phyloP scores from a whole-genome alignment of 202 grass and related monocot genomes.

The Schoenoplectus triqueter region DNA sequence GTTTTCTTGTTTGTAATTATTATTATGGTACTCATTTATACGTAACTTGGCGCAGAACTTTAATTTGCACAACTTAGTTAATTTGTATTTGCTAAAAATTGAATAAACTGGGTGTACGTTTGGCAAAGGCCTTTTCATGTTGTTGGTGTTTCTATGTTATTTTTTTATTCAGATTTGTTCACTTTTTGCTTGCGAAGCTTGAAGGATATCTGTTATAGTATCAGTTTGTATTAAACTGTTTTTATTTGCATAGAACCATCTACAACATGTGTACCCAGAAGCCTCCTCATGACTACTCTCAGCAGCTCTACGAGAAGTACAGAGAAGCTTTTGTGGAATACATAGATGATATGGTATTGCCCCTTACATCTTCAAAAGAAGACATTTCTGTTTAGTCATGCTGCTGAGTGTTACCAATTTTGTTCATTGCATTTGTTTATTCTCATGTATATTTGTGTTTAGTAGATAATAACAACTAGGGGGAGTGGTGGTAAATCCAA shows the following conservation, averaged over 20 bases:
- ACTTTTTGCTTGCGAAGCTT: not conserved
- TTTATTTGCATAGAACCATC: conserved; percentile 40
- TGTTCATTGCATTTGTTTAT: conserved; percentile 4
- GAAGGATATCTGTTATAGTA: not conserved
- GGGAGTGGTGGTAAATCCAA: not conserved
- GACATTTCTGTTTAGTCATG: not conserved
- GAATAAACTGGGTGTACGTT: not conserved
- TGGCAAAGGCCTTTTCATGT: not conserved
- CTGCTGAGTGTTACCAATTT: not conserved
- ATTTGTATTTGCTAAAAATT: not conserved
- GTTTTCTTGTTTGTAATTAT: not conserved
- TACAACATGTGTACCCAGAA: not conserved
- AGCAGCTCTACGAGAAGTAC: conserved; percentile 95
- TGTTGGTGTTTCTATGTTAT: not conserved
- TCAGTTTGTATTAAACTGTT: not conserved
- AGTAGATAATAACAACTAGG: not conserved
- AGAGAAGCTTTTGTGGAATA: conserved; percentile 80
- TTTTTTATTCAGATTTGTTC: conserved; percentile 4
- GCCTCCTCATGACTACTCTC: conserved; percentile 82
- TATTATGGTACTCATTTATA: not conserved
- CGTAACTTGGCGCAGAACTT: not conserved
- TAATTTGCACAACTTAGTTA: not conserved
- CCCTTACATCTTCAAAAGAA: conserved; percentile 1
- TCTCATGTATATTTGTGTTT: not conserved
- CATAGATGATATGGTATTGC: conserved; percentile 72